Percentiles rank a stretch among this genome's conserved stretches.
phyloP scores from a whole-genome alignment of 257 asterid genomes.

The Nyctanthes arbortristis region DNA sequence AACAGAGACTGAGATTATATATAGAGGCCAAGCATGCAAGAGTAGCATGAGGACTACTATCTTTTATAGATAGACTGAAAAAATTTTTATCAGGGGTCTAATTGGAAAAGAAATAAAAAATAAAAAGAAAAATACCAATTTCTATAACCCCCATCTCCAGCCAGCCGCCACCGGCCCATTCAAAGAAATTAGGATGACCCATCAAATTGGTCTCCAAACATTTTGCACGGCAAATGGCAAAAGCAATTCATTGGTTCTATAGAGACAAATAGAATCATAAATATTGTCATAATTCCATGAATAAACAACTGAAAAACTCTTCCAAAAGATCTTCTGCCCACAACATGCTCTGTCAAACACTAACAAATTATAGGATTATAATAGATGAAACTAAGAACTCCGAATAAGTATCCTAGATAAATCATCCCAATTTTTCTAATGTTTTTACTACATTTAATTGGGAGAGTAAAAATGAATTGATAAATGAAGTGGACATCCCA shows the following conservation, averaged over 20 bases:
- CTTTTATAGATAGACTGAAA: no score
- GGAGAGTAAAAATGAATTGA: background rate
- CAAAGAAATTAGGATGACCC: no score
- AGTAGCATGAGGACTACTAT: no score
- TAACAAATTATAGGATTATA: no score
- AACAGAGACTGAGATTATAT: no score
- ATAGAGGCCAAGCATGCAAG: no score
- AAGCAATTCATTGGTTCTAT: constrained; percentile 2
- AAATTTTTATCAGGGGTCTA: no score
- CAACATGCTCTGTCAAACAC: constrained; percentile 60
- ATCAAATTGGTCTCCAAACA: constrained; percentile 67
- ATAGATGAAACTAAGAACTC: constrained; percentile 46
- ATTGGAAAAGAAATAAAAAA: no score
- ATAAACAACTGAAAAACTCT: constrained; percentile 47
- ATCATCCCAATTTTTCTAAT: background rate
- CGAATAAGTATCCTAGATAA: background rate
- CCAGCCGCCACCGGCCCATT: no score
- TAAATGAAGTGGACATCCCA: constrained; percentile 16
- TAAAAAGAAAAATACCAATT: no score
- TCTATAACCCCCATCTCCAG: no score
- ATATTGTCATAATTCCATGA: background rate
- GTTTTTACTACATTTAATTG: constrained; percentile 11
- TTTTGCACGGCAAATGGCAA: constrained; percentile 35
- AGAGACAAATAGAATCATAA: background rate
- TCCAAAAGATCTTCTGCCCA: constrained; percentile 60